Percentiles rank a stretch among this genome's conserved stretches.
Conservation (phyloP, 2,329 filamentous ascomycete genomes). For the Arthrocladium fulminans region DNA sequence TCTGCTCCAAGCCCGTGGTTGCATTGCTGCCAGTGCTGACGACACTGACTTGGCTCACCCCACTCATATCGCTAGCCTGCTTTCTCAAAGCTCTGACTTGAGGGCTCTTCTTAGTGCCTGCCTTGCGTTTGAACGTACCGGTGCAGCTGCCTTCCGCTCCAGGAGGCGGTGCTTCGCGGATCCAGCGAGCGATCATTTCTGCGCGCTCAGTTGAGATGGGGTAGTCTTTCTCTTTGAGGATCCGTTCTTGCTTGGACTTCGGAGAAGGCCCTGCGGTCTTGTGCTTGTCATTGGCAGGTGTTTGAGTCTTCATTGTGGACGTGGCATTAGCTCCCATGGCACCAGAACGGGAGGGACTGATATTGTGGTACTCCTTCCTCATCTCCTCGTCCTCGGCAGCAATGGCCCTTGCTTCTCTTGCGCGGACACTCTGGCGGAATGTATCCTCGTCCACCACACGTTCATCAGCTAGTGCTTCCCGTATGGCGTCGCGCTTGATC, state of each 20-base stretch:
- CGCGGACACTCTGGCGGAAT: slow-evolving; percentile 55
- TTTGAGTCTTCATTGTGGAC: neutral
- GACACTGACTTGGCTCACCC: slow-evolving; percentile 8
- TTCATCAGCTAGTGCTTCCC: slow-evolving; percentile 60
- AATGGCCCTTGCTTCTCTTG: slow-evolving; percentile 48
- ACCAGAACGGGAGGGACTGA: neutral
- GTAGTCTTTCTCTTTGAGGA: slow-evolving; percentile 54
- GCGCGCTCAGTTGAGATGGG: slow-evolving; percentile 62
- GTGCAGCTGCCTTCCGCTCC: slow-evolving; percentile 8
- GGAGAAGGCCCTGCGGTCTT: slow-evolving; percentile 9
- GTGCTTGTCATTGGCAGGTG: slow-evolving; percentile 1
- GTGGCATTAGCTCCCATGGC: neutral
- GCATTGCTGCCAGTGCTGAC: slow-evolving; percentile 3
- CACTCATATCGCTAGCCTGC: slow-evolving; percentile 10
- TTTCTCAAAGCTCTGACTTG: slow-evolving; percentile 12
- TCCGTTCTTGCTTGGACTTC: slow-evolving; percentile 46
- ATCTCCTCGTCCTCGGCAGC: slow-evolving; percentile 46
- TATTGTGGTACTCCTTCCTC: slow-evolving; percentile 16
- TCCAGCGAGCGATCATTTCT: slow-evolving; percentile 60
- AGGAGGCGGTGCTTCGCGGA: slow-evolving; percentile 47
- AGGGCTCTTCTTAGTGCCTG: slow-evolving; percentile 13
- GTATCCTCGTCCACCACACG: slow-evolving; percentile 57
- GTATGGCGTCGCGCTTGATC: slow-evolving; percentile 55
- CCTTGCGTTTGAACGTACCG: neutral
- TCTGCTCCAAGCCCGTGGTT: slow-evolving; percentile 12